Evolutionary conservation across 306 rosid species (phyloP), one percentile per base, ranked within the genome.

Genomic region (Coriaria nepalensis): DNA sequence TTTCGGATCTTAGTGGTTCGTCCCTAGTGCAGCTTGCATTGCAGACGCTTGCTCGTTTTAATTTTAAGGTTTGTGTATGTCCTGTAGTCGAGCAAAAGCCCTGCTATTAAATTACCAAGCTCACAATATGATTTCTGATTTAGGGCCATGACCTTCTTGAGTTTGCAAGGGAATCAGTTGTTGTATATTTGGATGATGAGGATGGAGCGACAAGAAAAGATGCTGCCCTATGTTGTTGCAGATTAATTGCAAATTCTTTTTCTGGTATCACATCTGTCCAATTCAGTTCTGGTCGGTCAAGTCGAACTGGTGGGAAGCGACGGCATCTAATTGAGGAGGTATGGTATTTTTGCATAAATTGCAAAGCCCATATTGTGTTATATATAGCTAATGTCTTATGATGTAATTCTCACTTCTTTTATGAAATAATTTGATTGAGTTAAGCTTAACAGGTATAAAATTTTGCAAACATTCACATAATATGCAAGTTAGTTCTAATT

Each of bases 101-200:
- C 8, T 43, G 33, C 14, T 66, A 37, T 13, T 50, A 41, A 33
- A 10, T 66, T 34, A 13, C 33, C 47, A 34, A 46, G 61, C 45
- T 11, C 52, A 47, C 52, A 46, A 53, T 40, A 37, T 74, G 13
- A 32, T 40, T 13, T 74, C 53, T 70, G 54, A 53, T 53, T 63
- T 60, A 90, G 98, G 98, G 98, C 40, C 95, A 81, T 61, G 94
- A 90, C 49, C 94, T 90, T 42, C 94, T 90, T 50, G 95, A 90
- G 69, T 85, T 90, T 77, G 95, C 94, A 35, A 78, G 94, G 55
- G 92, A 79, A 69, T 90, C 94, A 8, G 95, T 84, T 45, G 92
- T 90, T 70, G 73, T 73, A 45, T 90, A 90, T 78, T 66, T 90
- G 73, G 94, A 90, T 77, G 98, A 90, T 61, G 98, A 90, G 55